phyloP scores from a whole-genome alignment of 495 filamentous ascomycete genomes.

The Xylaria curta region DNA sequence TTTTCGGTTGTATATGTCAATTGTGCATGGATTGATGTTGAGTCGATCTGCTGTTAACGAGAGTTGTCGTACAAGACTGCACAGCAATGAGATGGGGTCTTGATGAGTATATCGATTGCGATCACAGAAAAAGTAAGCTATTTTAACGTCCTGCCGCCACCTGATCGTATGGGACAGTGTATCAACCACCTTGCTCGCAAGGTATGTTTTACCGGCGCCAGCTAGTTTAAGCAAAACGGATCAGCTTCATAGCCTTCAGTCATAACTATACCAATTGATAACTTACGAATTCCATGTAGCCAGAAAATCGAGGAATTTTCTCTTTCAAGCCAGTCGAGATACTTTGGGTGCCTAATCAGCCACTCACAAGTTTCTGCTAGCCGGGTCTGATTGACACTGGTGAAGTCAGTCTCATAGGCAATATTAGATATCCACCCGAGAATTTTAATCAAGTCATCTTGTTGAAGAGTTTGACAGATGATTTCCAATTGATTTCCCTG shows the following conservation, averaged over 20 bases:
- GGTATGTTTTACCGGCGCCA: background rate
- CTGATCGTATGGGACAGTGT: background rate
- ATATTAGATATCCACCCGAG: background rate
- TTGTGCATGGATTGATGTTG: background rate
- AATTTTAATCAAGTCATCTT: slow-evolving; percentile 1
- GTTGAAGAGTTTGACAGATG: background rate
- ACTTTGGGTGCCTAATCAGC: background rate
- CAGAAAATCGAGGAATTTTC: background rate
- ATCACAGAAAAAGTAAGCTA: slow-evolving; percentile 5
- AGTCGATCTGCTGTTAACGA: background rate
- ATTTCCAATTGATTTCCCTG: background rate
- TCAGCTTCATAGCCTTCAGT: background rate
- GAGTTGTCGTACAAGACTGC: background rate
- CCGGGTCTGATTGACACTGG: background rate
- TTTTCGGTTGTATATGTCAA: background rate
- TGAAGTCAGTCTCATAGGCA: slow-evolving; percentile 1
- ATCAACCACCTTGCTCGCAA: slow-evolving; percentile 4
- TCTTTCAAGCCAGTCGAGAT: slow-evolving; percentile 1
- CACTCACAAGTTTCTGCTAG: background rate
- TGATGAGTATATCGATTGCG: slow-evolving; percentile 3
- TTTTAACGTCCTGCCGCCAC: background rate
- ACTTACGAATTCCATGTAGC: slow-evolving; percentile 8
- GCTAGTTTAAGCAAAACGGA: background rate
- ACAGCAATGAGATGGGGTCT: background rate
- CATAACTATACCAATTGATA: background rate